Evolutionary conservation across 2,329 filamentous ascomycete genomes (phyloP), one percentile per base, ranked within the genome.

Genomic region (Aspergillus costaricaensis): DNA sequence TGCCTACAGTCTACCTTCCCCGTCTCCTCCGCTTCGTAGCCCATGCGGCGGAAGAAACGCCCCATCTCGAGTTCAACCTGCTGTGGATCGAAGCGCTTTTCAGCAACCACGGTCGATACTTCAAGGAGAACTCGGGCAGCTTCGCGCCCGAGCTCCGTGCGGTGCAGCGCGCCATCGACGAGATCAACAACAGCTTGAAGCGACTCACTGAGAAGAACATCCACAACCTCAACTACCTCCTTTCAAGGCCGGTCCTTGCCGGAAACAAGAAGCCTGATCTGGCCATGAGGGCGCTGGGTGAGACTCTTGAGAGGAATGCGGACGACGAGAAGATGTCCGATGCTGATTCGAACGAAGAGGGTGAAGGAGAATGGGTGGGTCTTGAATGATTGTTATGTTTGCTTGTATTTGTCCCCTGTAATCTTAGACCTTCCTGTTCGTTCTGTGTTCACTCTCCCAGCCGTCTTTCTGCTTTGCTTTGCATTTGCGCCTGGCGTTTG

Each of bases 1-100:
- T 97, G 39, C 95, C 95, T 1, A 84, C 85, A 0, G 90, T 97
- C 27, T 99, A 99, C 75, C 87, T 99, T 5, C 86, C 90, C 27
- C 87, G 91, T 3, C 81, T 98, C 12, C 82, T 99, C 53, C 89
- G 92, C 49, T 96, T 96, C 66, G 90, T 98, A 6, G 92, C 92
- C 2, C 85, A 89, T 9, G 91, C 96, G 70, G 91, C 91, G 1
- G 94, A 98, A 69, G 88, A 94, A 72, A 93, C 90, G 2, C 94
- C 93, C 1, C 94, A 97, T 80, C 85, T 99, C 4, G 95, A 99
- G 78, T 96, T 98, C 77, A 96, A 95, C 70, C 80, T 99, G 48
- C 80, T 94, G 8, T 99, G 95, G 95, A 90, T 97, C 70, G 91
- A 95, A 75, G 87, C 91, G 1, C 67, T 88, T 9, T 82, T 98